Base-by-base conservation (phyloP, 805 yeast genomes). In the Lipomyces sp. region DNA sequence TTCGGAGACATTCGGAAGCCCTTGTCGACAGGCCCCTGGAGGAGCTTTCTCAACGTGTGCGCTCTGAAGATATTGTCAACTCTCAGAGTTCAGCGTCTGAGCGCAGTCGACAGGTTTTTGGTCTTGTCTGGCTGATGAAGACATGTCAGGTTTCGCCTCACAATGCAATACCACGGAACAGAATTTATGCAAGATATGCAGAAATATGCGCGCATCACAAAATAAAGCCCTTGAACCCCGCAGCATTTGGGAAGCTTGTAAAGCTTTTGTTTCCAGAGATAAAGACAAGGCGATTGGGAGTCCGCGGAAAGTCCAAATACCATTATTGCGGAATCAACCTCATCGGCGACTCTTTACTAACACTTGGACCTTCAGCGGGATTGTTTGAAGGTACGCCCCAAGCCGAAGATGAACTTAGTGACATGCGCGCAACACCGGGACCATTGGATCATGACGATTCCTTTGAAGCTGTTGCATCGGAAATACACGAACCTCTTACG, bases 301-400 rank as follows among this genome's bases (percentile, higher is more conserved):
- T 87, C 76, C 81, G 96, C 59, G 93, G 93, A 1, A 89, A 88
- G 73, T 87, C 94, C 29, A 89, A 89, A 75, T 92, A 92, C 77
- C 96, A 91, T 75, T 92, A 90, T 74, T 89, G 94, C 77, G 96
- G 96, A 2, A 81, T 92, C 61, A 83, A 82, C 69, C 77, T 80
- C 67, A 73, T 81, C 7, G 82, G 79, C 32, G 81, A 80, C 70
- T 62, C 60, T 13, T 32, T 51, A 35, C n/a, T 66, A 11, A 55
- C 69, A 8, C 57, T 59, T 13, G 61, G 34, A 11, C 30, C 30
- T 13, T 51, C 34, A 33, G n/a, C 30, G 15, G 54, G 63, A 29
- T 54, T 42, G 29, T 24, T 54, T 18, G 37, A 45, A 34, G 53
- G 42, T 4, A 18, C 48, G 4, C 45, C 39, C 6, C 45, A 55